These are phyloP conservation scores for Clohesyomyces aquaticus DNA, from an alignment of 495 filamentous ascomycete genomes.

Conservation along the genomic window DNA sequence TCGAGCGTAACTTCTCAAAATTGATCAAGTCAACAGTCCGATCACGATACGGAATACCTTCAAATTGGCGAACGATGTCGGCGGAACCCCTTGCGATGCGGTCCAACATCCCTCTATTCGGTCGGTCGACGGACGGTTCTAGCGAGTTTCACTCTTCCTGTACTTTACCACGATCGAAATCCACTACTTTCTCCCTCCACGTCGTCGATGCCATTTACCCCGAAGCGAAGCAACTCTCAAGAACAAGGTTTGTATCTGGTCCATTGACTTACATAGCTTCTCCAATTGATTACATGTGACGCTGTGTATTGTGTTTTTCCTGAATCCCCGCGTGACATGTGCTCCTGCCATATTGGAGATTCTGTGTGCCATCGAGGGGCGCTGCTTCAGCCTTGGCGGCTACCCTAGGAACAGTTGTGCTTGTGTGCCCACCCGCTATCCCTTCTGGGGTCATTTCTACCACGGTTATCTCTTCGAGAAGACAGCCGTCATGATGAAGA, in stretches of 20 bases:
- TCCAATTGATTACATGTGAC: not conserved
- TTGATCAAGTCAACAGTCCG: slow-evolving; percentile 35
- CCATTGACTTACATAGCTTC: not conserved
- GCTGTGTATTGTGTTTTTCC: not conserved
- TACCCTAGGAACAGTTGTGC: too few species aligned
- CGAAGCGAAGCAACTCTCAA: slow-evolving; percentile 8
- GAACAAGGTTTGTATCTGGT: not conserved
- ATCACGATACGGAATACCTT: slow-evolving; percentile 25
- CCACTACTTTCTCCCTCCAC: slow-evolving; percentile 13
- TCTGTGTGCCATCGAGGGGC: not conserved
- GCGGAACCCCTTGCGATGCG: slow-evolving; percentile 33
- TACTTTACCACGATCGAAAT: slow-evolving; percentile 38
- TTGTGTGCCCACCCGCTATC: too few species aligned
- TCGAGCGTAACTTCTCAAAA: slow-evolving; percentile 18
- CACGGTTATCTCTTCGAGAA: too few species aligned
- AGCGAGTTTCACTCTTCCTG: slow-evolving; percentile 25
- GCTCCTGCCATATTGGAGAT: not conserved
- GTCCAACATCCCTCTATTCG: slow-evolving; percentile 23
- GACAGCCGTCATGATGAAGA: too few species aligned
- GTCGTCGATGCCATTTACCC: slow-evolving; percentile 12
- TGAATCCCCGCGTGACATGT: not conserved
- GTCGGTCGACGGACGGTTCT: slow-evolving; percentile 35
- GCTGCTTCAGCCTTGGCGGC: too few species aligned
- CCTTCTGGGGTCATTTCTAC: too few species aligned
- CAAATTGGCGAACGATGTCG: slow-evolving; percentile 34